Conservation (phyloP, 768 basidiomycete genomes). For the Mycena venus region DNA sequence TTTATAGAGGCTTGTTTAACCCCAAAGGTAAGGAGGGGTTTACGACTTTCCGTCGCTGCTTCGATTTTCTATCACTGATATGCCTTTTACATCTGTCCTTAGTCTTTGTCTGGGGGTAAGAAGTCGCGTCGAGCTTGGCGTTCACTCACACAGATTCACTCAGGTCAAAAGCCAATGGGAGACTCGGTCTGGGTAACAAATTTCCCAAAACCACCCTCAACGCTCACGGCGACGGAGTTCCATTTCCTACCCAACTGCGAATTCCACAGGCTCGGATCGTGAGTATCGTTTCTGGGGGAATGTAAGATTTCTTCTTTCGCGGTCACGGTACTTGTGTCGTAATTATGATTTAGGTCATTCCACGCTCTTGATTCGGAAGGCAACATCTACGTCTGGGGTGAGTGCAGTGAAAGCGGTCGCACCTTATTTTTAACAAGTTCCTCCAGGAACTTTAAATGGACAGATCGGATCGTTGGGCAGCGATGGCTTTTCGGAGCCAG, state of each 20-base stretch:
- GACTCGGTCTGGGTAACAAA: conserved; percentile 66
- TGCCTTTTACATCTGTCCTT: not conserved
- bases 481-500: conserved; percentile 71
- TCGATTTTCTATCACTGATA: conserved; percentile 2
- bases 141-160: conserved; percentile 5
- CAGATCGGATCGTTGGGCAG: conserved; percentile 49
- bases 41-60: not conserved
- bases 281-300: conserved; percentile 83
- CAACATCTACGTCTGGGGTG: conserved; percentile 86
- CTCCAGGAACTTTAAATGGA: conserved; percentile 73
- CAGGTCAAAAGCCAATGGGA: conserved; percentile 73
- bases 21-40: conserved; percentile 71
- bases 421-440: not conserved
- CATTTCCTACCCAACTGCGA: conserved; percentile 74
- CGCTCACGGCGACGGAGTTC: conserved; percentile 56
- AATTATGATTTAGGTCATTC: conserved; percentile 79
- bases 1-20: conserved; percentile 78
- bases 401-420: conserved; percentile 21
- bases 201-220: conserved; percentile 47
- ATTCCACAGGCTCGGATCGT: conserved; percentile 77
- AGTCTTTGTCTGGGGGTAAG: conserved; percentile 70
- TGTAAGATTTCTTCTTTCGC: conserved; percentile 56
- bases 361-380: conserved; percentile 87
- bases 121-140: not conserved
- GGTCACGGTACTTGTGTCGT: conserved; percentile 2